Evolutionary conservation across 805 yeast genomes (phyloP).

Genomic region (Kazachstania africana): DNA sequence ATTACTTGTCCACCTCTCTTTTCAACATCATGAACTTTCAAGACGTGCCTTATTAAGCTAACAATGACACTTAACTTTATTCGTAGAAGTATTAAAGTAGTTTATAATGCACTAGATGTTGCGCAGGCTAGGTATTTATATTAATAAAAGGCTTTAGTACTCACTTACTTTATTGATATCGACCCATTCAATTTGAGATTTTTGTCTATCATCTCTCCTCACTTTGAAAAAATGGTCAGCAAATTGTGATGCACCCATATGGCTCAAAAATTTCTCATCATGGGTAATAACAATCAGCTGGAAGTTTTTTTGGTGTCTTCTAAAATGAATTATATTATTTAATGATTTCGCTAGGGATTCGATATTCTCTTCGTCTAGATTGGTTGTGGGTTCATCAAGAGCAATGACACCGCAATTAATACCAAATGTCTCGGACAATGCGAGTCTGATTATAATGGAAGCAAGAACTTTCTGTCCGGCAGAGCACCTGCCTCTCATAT

Average conservation of each 20-base stretch:
- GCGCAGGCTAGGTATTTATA: too few species aligned
- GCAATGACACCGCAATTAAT: constrained; percentile 91
- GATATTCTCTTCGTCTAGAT: constrained; percentile 79
- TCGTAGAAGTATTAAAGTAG: too few species aligned
- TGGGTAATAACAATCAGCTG: constrained; percentile 94
- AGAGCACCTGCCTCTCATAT: constrained; percentile 96
- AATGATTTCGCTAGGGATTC: constrained; percentile 78
- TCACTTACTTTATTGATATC: constrained; percentile 31
- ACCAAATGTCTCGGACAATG: constrained; percentile 93
- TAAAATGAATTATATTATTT: constrained; percentile 57
- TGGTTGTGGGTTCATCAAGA: constrained; percentile 95
- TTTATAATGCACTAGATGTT: too few species aligned
- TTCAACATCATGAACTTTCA: too few species aligned
- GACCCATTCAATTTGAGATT: constrained; percentile 59
- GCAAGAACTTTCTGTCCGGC: constrained; percentile 97
- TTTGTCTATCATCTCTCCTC: constrained; percentile 68
- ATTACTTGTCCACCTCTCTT: too few species aligned
- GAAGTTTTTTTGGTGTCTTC: constrained; percentile 75
- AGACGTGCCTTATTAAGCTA: too few species aligned
- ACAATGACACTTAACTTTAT: too few species aligned
- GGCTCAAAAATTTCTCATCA: constrained; percentile 79
- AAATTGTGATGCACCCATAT: constrained; percentile 75
- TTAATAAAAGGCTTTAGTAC: too few species aligned
- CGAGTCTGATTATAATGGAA: constrained; percentile 79
- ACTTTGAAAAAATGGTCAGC: constrained; percentile 82